These are phyloP conservation scores for Pseudotsuga menziesii DNA, from an alignment of 75 land plant genomes.

Conservation along the genomic window DNA sequence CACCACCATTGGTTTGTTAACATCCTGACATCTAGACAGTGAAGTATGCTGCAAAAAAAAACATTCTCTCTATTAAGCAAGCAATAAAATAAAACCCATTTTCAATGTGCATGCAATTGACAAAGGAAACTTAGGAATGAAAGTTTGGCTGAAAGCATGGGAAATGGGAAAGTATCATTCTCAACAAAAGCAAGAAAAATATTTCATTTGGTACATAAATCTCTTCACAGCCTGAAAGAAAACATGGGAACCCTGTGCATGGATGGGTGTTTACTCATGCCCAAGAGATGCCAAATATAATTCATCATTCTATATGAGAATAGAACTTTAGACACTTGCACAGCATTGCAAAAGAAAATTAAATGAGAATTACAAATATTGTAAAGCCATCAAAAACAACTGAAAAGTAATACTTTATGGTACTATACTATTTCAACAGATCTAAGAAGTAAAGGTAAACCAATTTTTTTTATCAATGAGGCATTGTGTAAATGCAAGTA, in stretches of 20 bases:
- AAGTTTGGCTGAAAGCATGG: not conserved
- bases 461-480: too few species aligned
- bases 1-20: conserved; percentile 6
- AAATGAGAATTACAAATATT: not conserved
- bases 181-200: not conserved
- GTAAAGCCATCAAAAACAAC: not conserved
- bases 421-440: not conserved
- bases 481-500: too few species aligned
- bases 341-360: not conserved
- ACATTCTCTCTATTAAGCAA: not conserved
- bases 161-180: not conserved
- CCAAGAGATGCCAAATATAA: not conserved
- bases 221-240: not conserved
- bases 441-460: too few species aligned
- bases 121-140: not conserved
- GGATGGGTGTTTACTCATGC: not conserved
- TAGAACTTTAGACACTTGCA: not conserved
- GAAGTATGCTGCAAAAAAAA: conserved; percentile 2
- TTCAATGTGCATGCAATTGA: not conserved
- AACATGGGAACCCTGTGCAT: not conserved
- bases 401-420: not conserved
- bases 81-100: not conserved
- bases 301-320: not conserved
- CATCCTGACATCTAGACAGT: not conserved
- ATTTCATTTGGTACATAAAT: not conserved